Evolutionary conservation across 1,284 basidiomycete species (phyloP), one percentile per base, ranked within the genome.

Genomic region (Ganoderma boninense): DNA sequence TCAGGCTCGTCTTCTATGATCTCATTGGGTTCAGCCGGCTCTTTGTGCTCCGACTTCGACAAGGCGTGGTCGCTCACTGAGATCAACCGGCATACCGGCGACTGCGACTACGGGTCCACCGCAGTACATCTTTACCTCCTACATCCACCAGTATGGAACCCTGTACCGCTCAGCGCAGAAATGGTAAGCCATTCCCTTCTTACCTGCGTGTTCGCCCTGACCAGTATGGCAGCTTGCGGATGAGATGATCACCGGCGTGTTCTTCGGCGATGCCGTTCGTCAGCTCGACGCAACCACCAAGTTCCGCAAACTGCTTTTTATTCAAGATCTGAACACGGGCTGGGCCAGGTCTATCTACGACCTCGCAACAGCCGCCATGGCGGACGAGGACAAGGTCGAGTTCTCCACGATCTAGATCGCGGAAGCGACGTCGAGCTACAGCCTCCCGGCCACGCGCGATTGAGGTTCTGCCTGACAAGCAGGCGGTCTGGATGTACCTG

Each of bases 241-340:
- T 68, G 95, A 96, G 77, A 98, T 99, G 96, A 92, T 99, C 73
- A 83, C 88, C 71, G 97, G 94, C 71, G 96, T 99, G 61, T 97
- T 98, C 84, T 97, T 95, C 66, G 93, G 97, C 74, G 93, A 97
- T 81, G 86, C 92, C 60, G 96, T 98, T 74, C 92, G 91, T 76
- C 97, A 99, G 84, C 87, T 98, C 72, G 97, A 98, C 82, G 94
- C 97, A 77, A 99, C 97, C 35, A 94, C 92, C 78, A 98, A 96
- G 85, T 99, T 99, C 89, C 92, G 98, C 80, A 99, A 99, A 82
- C 87, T 98, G 61, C 90, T 99, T 71, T 99, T n/a, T n/a, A n/a
- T n/a, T n/a, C n/a, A n/a, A n/a, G n/a, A n/a, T n/a, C n/a, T n/a
- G n/a, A n/a, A n/a, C n/a, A n/a, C n/a, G n/a, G n/a, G n/a, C n/a